Conservation (phyloP, 2,329 filamentous ascomycete species). For the Cytospora mali region DNA sequence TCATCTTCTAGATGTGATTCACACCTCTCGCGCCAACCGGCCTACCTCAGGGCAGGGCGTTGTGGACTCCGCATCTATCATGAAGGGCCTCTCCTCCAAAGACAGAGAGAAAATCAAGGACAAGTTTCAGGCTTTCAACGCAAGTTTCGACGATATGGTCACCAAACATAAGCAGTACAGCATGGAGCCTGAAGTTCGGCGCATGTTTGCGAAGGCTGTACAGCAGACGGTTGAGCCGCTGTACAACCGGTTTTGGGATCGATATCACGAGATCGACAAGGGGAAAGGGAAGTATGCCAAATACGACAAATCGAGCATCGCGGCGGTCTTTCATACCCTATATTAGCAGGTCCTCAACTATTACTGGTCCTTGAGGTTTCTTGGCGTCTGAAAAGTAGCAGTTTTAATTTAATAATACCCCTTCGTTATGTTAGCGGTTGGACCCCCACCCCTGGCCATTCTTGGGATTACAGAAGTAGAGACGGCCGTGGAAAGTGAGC, state of each 20-base stretch:
- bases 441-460: background rate
- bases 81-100: conserved; percentile 83
- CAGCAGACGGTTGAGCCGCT: conserved; percentile 91
- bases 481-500: background rate
- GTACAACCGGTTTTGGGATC: conserved; percentile 94
- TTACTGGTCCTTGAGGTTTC: conserved; percentile 24
- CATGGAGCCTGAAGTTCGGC: conserved; percentile 90
- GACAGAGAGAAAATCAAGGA: conserved; percentile 96
- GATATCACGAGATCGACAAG: conserved; percentile 97
- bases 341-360: conserved; percentile 38
- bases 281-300: conserved; percentile 98
- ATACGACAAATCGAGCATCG: conserved; percentile 86
- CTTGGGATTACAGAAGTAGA: background rate
- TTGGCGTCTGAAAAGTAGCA: background rate
- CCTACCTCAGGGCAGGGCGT: conserved; percentile 71
- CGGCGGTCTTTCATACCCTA: conserved; percentile 62
- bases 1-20: conserved; percentile 86
- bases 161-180: conserved; percentile 77
- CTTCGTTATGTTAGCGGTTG: conserved; percentile 3
- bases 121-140: conserved; percentile 92
- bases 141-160: conserved; percentile 86
- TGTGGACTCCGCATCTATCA: conserved; percentile 77
- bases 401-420: conserved; percentile 22
- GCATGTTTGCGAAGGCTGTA: conserved; percentile 79
- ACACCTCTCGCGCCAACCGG: conserved; percentile 74